Evolutionary conservation across 352 stramenopile genomes (phyloP).

Genomic region (Blastocystis sp.): DNA sequence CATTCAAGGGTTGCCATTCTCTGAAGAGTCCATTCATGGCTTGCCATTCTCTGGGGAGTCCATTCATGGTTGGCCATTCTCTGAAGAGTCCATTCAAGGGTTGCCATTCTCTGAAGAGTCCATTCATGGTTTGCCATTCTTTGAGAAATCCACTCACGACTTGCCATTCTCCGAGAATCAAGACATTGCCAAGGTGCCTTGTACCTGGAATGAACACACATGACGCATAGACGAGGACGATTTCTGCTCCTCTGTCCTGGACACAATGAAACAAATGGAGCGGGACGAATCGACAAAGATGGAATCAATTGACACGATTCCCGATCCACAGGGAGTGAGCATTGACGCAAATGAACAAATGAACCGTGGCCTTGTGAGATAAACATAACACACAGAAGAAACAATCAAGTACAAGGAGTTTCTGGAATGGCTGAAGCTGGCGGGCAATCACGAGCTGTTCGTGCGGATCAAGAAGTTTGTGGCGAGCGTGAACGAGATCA

Average conservation of each 20-base stretch:
- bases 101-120: no score
- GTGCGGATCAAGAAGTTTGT: slow-evolving; percentile 54
- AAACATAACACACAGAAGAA: not conserved
- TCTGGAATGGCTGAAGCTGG: slow-evolving; percentile 29
- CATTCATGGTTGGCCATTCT: no score
- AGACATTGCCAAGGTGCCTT: no score
- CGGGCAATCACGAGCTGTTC: slow-evolving; percentile 39
- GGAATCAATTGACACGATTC: not conserved
- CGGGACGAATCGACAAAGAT: slow-evolving; percentile 34
- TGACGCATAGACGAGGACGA: not conserved
- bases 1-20: no score
- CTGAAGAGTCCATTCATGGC: no score
- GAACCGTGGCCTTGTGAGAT: slow-evolving; percentile 1
- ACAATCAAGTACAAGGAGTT: slow-evolving; percentile 57
- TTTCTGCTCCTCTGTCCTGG: not conserved
- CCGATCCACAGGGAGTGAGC: slow-evolving; percentile 15
- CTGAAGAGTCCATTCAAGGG: no score
- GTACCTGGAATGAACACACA: no score
- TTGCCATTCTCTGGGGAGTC: no score
- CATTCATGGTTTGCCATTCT: no score
- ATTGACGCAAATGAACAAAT: slow-evolving; percentile 58
- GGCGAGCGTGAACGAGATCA: slow-evolving; percentile 11
- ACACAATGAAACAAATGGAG: slow-evolving; percentile 31
- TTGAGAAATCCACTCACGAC: no score
- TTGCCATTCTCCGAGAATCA: no score